These are phyloP conservation scores for Pleomassaria siparia DNA, from an alignment of 2,329 filamentous ascomycete species.

Conservation along the genomic window DNA sequence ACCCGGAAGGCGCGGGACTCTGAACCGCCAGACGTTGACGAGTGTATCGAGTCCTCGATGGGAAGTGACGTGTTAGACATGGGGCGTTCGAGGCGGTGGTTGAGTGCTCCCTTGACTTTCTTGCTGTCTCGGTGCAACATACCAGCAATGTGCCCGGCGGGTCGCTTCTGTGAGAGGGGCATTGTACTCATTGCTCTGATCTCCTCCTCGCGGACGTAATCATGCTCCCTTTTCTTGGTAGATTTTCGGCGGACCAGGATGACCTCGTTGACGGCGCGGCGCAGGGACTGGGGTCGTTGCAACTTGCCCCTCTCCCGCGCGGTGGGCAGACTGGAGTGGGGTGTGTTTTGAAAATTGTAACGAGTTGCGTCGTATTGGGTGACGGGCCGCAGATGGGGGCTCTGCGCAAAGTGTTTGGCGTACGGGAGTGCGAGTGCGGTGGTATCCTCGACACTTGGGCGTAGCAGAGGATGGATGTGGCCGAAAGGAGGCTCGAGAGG, in stretches of 20 bases:
- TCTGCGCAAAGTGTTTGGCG: conserved; percentile 44
- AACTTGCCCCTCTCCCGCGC: conserved; percentile 48
- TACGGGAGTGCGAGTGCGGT: conserved; percentile 52
- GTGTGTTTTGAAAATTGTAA: conserved; percentile 47
- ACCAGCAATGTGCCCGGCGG: conserved; percentile 61
- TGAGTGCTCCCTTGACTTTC: conserved; percentile 60
- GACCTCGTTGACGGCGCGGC: conserved; percentile 58
- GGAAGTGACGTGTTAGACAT: conserved; percentile 76
- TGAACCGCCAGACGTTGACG: conserved; percentile 72
- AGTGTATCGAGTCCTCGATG: conserved; percentile 71
- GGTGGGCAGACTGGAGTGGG: conserved; percentile 38
- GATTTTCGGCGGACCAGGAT: conserved; percentile 67
- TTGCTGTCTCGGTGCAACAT: conserved; percentile 67
- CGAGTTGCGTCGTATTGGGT: conserved; percentile 45
- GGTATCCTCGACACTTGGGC: conserved; percentile 47
- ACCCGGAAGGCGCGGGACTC: conserved; percentile 79
- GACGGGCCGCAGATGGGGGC: conserved; percentile 51
- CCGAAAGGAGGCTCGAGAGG: conserved; percentile 18
- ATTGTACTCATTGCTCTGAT: conserved; percentile 84
- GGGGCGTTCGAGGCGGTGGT: conserved; percentile 61
- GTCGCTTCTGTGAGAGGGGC: conserved; percentile 64
- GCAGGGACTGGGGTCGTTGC: conserved; percentile 51
- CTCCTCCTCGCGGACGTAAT: conserved; percentile 80
- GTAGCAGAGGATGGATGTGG: conserved; percentile 21
- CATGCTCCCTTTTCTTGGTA: conserved; percentile 72